phyloP scores from a whole-genome alignment of 306 rosid genomes.

The Ceratonia siliqua region DNA sequence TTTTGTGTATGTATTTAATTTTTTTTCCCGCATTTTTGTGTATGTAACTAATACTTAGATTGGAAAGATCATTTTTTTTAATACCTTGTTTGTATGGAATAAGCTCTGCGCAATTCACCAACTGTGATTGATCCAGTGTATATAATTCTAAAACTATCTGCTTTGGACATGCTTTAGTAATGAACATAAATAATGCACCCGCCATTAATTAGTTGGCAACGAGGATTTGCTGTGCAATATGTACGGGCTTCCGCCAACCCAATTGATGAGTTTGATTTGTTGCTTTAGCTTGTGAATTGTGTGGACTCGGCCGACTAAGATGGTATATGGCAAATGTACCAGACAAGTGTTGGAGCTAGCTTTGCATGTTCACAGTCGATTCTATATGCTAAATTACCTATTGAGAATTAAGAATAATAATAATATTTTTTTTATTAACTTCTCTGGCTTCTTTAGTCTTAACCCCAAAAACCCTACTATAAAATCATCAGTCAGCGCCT shows the following conservation, averaged over 20 bases:
- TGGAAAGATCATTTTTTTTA: slow-evolving; percentile 30
- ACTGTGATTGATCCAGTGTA: slow-evolving; percentile 9
- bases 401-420: background rate
- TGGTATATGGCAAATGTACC: background rate
- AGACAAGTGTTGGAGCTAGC: background rate
- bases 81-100: slow-evolving; percentile 27
- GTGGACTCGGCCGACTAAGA: too few species aligned
- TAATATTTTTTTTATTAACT: too few species aligned
- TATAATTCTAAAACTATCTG: background rate
- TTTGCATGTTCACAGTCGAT: background rate
- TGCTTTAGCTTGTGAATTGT: background rate
- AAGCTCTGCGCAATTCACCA: slow-evolving; percentile 13
- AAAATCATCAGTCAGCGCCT: slow-evolving; percentile 11
- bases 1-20: slow-evolving; percentile 27
- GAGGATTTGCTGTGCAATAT: background rate
- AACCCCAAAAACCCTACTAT: too few species aligned
- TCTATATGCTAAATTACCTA: background rate
- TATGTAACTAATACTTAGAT: slow-evolving; percentile 30
- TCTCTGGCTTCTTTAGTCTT: too few species aligned
- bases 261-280: background rate
- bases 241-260: background rate
- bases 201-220: background rate
- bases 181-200: background rate
- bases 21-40: background rate
- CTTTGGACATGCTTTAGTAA: background rate